Base-by-base conservation (phyloP, 495 filamentous ascomycete genomes). In the Poronia punctata region DNA sequence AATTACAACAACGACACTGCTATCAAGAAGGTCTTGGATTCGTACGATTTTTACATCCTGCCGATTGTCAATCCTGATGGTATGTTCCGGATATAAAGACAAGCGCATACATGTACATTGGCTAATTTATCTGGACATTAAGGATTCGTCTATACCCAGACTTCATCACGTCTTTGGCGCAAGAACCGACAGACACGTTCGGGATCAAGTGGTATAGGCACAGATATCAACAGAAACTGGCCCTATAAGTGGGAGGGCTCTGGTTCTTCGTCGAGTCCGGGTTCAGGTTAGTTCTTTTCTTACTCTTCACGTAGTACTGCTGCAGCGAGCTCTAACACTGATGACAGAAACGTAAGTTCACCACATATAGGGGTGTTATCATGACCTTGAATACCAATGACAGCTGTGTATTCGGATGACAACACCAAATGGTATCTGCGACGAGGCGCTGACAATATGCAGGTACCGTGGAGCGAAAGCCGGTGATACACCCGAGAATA, bases 171-270 rank as follows among this genome's bases (percentile, higher is more conserved):
- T n/a, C 50, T 82, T 35, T 83, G 79, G 79, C 70, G 79, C 42
- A 83, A 83, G 59, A 83, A 82, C 61, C 64, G 79, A 8, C 72
- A 77, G 41, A 57, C 63, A 6, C 62, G 55, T 22, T 52, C 63
- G 1, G 59, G 61, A 23, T 59, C 49, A 31, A 52, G 59, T 25
- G 79, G 74, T 48, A 24, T 80, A 17, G 79, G 79, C 7, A 66
- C 60, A 6, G 79, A 83, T 49, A 68, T 80, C 49, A 83, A 83
- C 62, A 66, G 79, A 35, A 83, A 83, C 60, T 83, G 79, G 75
- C 66, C 73, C 0, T 53, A 51, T n/a, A 35, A 48, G 6, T 59
- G 52, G 52, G 53, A 54, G 8, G 57, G 55, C 3, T 22, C 28
- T 16, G 55, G 55, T 9, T 59, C 55, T 11, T 59, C 55, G 8